Evolutionary conservation across 495 filamentous ascomycete species (phyloP).

Genomic region (Lasiosphaeria hispida): DNA sequence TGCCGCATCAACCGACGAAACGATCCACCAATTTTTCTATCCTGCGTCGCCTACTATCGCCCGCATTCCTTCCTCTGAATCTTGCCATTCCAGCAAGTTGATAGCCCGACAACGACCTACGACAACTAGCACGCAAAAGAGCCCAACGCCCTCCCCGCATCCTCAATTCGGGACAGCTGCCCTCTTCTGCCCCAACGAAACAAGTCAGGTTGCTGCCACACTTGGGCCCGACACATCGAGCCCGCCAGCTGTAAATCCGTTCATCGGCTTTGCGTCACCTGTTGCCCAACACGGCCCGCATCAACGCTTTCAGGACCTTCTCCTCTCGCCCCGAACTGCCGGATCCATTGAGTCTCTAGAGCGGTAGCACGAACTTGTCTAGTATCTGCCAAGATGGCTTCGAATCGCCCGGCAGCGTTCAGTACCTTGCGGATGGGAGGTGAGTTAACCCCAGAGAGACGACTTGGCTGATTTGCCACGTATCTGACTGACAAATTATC

Average conservation of each 20-base stretch:
- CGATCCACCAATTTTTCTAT: slow-evolving; percentile 19
- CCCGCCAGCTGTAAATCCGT: slow-evolving; percentile 14
- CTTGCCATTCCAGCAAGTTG: slow-evolving; percentile 21
- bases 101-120: slow-evolving; percentile 13
- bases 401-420: slow-evolving; percentile 52
- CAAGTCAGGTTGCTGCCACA: slow-evolving; percentile 10
- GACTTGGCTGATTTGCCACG: not conserved
- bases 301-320: slow-evolving; percentile 27
- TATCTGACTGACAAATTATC: slow-evolving; percentile 7
- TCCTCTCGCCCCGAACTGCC: slow-evolving; percentile 28
- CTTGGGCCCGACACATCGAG: slow-evolving; percentile 18
- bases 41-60: slow-evolving; percentile 22
- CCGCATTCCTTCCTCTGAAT: slow-evolving; percentile 25
- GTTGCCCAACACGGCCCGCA: slow-evolving; percentile 51
- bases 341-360: slow-evolving; percentile 16
- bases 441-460: slow-evolving; percentile 30
- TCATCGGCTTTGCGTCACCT: slow-evolving; percentile 25
- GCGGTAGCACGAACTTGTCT: slow-evolving; percentile 35
- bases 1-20: slow-evolving; percentile 23
- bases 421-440: slow-evolving; percentile 55
- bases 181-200: not conserved
- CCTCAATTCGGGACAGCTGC: slow-evolving; percentile 13
- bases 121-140: slow-evolving; percentile 10
- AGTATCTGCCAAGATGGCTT: slow-evolving; percentile 41
- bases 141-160: not conserved